Evolutionary conservation across 2,329 filamentous ascomycete genomes (phyloP).

Genomic region (Pezicula radicicola): DNA sequence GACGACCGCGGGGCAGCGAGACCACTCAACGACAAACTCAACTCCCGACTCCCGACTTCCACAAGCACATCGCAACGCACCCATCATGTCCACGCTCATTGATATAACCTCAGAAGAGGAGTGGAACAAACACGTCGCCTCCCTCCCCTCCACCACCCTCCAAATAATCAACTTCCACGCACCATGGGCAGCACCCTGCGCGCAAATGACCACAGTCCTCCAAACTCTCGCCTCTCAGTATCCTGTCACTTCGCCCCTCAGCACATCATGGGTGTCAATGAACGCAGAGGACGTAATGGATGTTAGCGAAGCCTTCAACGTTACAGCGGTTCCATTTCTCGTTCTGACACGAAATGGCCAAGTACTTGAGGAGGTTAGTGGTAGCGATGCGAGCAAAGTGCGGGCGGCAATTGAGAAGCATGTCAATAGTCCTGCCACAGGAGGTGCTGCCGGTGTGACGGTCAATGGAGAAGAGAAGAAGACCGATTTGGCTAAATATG

Average conservation of each 20-base stretch:
- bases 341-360: constrained; percentile 75
- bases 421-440: constrained; percentile 35
- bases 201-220: constrained; percentile 88
- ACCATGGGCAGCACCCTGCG: constrained; percentile 93
- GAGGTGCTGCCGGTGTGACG: neutral
- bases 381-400: constrained; percentile 84
- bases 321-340: constrained; percentile 90
- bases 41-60: no score
- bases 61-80: neutral
- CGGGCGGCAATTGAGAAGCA: constrained; percentile 82
- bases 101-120: constrained; percentile 72
- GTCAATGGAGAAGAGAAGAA: constrained; percentile 32
- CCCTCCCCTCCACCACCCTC: constrained; percentile 67
- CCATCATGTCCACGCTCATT: constrained; percentile 68
- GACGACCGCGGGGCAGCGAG: no score
- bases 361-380: constrained; percentile 81
- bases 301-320: constrained; percentile 87
- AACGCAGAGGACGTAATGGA: constrained; percentile 95
- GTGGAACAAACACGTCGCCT: constrained; percentile 67
- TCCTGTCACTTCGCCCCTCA: constrained; percentile 61
- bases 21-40: neutral
- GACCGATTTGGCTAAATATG: constrained; percentile 22
- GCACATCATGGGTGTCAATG: constrained; percentile 81
- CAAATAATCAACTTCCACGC: constrained; percentile 93
- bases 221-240: constrained; percentile 84